Evolutionary conservation across 257 asterid species (phyloP).

Genomic region (Lycium barbarum): DNA sequence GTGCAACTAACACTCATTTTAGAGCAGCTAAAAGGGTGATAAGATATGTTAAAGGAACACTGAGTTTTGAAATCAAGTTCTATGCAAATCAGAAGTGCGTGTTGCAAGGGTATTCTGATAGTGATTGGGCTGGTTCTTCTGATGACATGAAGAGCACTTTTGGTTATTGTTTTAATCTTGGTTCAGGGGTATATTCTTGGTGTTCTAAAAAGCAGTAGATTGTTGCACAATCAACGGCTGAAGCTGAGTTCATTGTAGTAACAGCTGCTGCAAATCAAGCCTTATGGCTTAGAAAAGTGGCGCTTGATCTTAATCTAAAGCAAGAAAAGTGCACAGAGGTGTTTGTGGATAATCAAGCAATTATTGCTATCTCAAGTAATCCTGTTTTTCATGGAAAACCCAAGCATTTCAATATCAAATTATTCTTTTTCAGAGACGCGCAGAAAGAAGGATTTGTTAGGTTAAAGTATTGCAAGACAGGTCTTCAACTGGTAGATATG

Average conservation of each 20-base stretch:
- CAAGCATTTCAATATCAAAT: not conserved
- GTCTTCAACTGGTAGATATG: not conserved
- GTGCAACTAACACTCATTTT: slow-evolving; percentile 1
- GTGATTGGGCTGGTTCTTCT: not conserved
- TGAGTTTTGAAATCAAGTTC: not conserved
- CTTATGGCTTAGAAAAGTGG: not conserved
- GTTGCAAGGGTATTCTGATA: not conserved
- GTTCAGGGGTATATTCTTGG: not conserved
- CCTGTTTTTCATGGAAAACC: no score
- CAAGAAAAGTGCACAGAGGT: not conserved
- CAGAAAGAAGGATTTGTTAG: not conserved
- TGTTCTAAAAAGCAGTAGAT: not conserved
- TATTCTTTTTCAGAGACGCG: not conserved
- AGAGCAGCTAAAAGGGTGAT: not conserved
- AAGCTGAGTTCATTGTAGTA: no score
- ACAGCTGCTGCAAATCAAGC: not conserved
- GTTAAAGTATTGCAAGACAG: not conserved
- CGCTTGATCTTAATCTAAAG: not conserved
- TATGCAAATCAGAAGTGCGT: not conserved
- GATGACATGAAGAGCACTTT: not conserved
- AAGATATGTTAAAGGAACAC: not conserved
- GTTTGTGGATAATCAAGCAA: not conserved
- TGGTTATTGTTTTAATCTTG: not conserved
- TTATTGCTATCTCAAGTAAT: no score
- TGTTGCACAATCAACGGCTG: not conserved